Base-by-base conservation (phyloP, 202 grass and related monocot genomes). In the Cymbopogon flexuosus region DNA sequence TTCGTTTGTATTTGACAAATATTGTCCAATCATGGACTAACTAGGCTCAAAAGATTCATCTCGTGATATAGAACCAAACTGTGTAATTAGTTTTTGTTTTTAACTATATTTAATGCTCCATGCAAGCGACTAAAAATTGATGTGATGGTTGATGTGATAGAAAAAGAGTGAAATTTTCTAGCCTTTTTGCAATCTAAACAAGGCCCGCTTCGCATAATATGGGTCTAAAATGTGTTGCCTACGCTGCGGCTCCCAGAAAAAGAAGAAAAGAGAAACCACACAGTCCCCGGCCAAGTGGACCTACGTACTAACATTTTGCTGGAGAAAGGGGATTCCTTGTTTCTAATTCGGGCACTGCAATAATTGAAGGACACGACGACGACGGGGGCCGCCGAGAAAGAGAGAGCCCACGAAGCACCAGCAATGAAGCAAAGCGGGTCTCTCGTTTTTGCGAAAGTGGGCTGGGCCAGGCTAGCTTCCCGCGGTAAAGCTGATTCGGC, bases 281-380 rank as follows among this genome's bases (percentile, higher is more conserved):
- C 27, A 27, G 21, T 4, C n/a, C n/a, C 33, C 10, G 62, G 45
- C 35, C 21, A 22, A 65, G 78, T 87, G 84, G 15, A 23, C 68
- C 39, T 82, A 27, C 27, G n/a, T 27, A 27, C 1, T 27, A 23
- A 57, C 79, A 19, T 68, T 80, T 85, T 12, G 36, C 11, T 6
- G 0, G 21, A 18, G 81, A 72, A 62, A 82, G 87, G 65, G 72
- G 85, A 92, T 92, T 93, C 94, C 87, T 85, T 78, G 68, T 92
- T 97, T 92, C 94, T 87, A 84, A 84, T 90, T 90, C 41, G 49
- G 85, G 85, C 41, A 88, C 24, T 66, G 77, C 77, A 88, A 90
- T 93, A 78, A 90, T 88, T 93, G 84, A 70, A 65, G 51, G 6
- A 24, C 4, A 15, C 4, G 37, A 40, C 8, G 37, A 49, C 14